These are phyloP conservation scores for Asterochloris sp. DNA, from an alignment of 139 green algal genomes.

Conservation along the genomic window DNA sequence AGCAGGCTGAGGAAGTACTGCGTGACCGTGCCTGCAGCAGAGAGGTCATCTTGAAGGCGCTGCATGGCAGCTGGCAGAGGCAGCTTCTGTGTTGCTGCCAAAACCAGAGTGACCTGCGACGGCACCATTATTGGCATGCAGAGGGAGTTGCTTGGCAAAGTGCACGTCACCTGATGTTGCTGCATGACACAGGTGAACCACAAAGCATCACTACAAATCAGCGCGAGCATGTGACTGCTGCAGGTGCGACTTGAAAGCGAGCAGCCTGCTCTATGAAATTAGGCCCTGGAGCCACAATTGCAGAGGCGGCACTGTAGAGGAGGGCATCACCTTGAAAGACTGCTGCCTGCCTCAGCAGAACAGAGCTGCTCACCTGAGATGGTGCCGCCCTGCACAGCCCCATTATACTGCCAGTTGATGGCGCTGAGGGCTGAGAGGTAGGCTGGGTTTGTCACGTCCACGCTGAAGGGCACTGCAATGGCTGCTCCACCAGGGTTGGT, in stretches of 20 bases:
- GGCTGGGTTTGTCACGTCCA: neutral
- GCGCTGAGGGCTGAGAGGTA: constrained; percentile 5
- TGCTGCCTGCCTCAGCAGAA: neutral
- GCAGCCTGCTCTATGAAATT: neutral
- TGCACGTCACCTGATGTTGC: too few species aligned
- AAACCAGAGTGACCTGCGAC: too few species aligned
- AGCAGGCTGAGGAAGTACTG: constrained; percentile 5
- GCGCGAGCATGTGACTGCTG: neutral
- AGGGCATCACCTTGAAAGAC: neutral
- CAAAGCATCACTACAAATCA: neutral
- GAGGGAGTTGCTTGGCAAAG: too few species aligned
- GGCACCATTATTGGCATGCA: too few species aligned
- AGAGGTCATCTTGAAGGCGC: too few species aligned
- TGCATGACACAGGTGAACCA: too few species aligned
- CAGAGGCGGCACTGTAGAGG: neutral
- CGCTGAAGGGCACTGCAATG: constrained; percentile 13
- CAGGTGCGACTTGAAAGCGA: neutral
- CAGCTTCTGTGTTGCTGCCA: too few species aligned
- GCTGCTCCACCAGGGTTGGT: neutral
- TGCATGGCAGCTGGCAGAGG: too few species aligned
- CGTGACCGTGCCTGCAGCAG: neutral
- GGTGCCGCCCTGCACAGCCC: neutral
- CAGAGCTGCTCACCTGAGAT: neutral
- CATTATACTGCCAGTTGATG: constrained; percentile 4
- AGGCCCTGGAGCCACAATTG: too few species aligned